Evolutionary conservation across 2,329 filamentous ascomycete genomes (phyloP).

Genomic region (Fusarium sp.): DNA sequence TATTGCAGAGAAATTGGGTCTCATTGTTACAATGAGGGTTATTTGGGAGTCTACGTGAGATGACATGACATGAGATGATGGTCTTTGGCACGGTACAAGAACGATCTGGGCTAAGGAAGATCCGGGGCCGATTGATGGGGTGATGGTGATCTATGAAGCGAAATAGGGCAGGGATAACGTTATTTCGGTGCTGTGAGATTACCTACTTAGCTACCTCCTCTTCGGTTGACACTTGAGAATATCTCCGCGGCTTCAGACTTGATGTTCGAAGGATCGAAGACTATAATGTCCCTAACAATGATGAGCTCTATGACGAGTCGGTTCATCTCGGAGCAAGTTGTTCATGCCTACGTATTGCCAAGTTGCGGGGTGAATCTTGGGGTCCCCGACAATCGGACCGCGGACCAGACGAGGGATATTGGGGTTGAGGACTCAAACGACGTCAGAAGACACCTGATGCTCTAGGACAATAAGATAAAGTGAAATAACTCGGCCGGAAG

Average conservation of each 20-base stretch:
- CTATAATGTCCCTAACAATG: no score
- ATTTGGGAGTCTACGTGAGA: not conserved
- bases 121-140: conserved; percentile 21
- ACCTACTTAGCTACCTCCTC: no score
- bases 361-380: conserved; percentile 38
- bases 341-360: conserved; percentile 16
- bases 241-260: not conserved
- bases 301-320: conserved; percentile 1
- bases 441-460: conserved; percentile 5
- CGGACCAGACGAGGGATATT: conserved; percentile 10
- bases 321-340: conserved; percentile 14
- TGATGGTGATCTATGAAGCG: conserved; percentile 20
- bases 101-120: conserved; percentile 19
- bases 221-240: not conserved
- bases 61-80: conserved; percentile 3
- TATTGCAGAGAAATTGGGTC: not conserved
- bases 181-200: not conserved
- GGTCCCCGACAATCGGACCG: conserved; percentile 33
- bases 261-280: no score
- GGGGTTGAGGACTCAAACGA: conserved; percentile 3
- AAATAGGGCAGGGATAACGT: conserved; percentile 1
- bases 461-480: conserved; percentile 2
- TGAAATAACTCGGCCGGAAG: not conserved
- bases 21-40: conserved; percentile 4
- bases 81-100: not conserved